A percentile compares a stretch with the other conserved stretches of the same genome.
phyloP scores from a whole-genome alignment of 768 basidiomycete genomes.

The Boletus pseudopeckii region DNA sequence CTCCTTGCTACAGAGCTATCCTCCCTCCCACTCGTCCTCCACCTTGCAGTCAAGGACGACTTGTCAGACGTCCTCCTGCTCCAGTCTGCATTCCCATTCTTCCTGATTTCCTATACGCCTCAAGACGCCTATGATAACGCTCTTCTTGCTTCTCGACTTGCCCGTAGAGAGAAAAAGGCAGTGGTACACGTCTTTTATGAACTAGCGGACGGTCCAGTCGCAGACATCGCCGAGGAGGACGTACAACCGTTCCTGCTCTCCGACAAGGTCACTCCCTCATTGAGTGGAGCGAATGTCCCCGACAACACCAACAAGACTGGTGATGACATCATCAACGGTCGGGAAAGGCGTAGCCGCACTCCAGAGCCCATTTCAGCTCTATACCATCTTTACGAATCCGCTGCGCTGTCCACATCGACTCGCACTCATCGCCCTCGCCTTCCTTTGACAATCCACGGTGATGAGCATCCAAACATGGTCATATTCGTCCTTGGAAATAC shows the following conservation, averaged over 20 bases:
- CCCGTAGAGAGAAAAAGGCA: constrained; percentile 62
- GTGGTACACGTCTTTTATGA: constrained; percentile 85
- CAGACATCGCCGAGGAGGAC: constrained; percentile 56
- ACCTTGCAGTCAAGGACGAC: constrained; percentile 62
- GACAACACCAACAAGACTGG: not conserved
- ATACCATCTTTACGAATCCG: constrained; percentile 64
- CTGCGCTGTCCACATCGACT: constrained; percentile 60
- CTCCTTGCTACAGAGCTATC: constrained; percentile 69
- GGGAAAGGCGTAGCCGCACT: not conserved
- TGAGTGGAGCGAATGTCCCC: constrained; percentile 34
- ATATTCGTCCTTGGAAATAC: constrained; percentile 67
- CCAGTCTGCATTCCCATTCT: constrained; percentile 75
- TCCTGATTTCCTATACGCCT: constrained; percentile 70
- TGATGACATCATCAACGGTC: not conserved
- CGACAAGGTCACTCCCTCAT: constrained; percentile 30
- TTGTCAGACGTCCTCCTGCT: constrained; percentile 75
- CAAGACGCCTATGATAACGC: constrained; percentile 91
- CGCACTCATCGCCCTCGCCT: constrained; percentile 59
- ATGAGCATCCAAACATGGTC: constrained; percentile 58
- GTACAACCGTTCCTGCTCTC: constrained; percentile 59
- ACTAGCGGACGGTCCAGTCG: constrained; percentile 36
- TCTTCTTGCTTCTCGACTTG: constrained; percentile 78
- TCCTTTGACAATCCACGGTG: constrained; percentile 51
- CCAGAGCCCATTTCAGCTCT: constrained; percentile 24
- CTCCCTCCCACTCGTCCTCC: constrained; percentile 61